Base-by-base conservation (phyloP, 2,329 filamentous ascomycete genomes). In the Colletotrichum sp. region DNA sequence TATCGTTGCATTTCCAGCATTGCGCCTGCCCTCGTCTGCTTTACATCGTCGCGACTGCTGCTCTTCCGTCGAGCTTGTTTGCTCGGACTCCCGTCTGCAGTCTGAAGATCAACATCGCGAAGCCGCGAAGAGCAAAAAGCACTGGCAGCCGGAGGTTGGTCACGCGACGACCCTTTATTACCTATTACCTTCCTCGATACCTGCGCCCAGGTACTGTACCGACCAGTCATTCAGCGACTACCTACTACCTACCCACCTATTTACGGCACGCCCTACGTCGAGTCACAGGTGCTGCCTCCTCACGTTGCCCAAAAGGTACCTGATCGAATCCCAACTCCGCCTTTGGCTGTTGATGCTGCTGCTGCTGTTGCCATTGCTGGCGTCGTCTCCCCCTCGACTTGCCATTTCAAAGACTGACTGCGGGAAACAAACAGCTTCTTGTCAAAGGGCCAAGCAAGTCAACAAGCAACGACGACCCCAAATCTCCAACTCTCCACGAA, bases 31-130 rank as follows among this genome's bases (percentile, higher is more conserved):
- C n/a, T 68, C 63, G 15, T 44, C 63, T 30, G 70, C 63, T 60
- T 60, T 15, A 32, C 34, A 21, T 16, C 39, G 16, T 65, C 21
- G 15, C 60, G 21, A 28, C 39, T 28, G 24, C 28, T 16, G 28
- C 57, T 62, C 24, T 49, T 18, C 16, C 9, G 44, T 52, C 28
- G 60, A 32, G 57, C 28, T 71, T 28, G 49, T 75, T 24, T 68
- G 69, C 69, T 59, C 44, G 69, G 73, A 73, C 63, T 75, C 63
- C 57, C 57, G 68, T 21, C 36, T 72, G 34, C 68, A 57, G 44
- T 49, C 63, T 63, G 57, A 63, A 68, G 65, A 49, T 64, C 59
- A 28, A 32, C 69, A 28, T 49, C 39, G 30, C 57, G 18, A 63
- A 44, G 8, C 21, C 21, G 44, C 44, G 44, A 52, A 52, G 44